Conservation (phyloP, 345 rosid species). For the Eucalyptus coolabah region DNA sequence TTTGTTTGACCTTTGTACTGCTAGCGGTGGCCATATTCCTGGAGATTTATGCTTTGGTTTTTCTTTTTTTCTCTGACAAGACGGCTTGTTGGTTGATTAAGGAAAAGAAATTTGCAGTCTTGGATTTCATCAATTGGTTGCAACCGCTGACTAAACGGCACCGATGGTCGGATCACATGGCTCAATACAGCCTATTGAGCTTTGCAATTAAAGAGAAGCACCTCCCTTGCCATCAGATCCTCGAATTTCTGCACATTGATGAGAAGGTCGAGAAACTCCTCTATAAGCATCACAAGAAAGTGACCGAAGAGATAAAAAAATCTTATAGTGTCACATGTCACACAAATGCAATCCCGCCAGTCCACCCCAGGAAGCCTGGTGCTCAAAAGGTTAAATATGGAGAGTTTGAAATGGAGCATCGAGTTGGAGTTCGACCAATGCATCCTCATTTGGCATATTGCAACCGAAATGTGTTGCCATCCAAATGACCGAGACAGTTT, state of each 20-base stretch:
- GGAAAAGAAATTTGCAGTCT: not conserved
- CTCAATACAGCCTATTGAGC: not conserved
- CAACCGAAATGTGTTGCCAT: not conserved
- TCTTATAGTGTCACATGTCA: not conserved
- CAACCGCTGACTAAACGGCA: not conserved
- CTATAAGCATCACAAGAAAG: not conserved
- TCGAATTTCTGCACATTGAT: not conserved
- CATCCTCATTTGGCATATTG: not conserved
- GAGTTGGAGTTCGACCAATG: not conserved
- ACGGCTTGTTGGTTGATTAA: not conserved
- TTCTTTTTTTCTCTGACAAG: not conserved
- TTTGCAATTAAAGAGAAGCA: not conserved
- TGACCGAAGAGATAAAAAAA: accelerated
- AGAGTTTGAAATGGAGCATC: not conserved
- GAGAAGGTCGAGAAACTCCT: not conserved
- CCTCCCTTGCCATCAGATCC: accelerated
- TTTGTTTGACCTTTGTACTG: not conserved
- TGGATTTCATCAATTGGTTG: not conserved
- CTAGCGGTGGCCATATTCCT: not conserved
- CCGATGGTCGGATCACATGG: not conserved
- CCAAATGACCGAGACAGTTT: too few species aligned
- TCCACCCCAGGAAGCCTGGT: too few species aligned
- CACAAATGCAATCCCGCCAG: too few species aligned
- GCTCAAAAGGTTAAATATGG: not conserved
- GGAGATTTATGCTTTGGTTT: not conserved